phyloP scores from a whole-genome alignment of 371 early-diverging fungal species.

The Actinomortierella wolfii region DNA sequence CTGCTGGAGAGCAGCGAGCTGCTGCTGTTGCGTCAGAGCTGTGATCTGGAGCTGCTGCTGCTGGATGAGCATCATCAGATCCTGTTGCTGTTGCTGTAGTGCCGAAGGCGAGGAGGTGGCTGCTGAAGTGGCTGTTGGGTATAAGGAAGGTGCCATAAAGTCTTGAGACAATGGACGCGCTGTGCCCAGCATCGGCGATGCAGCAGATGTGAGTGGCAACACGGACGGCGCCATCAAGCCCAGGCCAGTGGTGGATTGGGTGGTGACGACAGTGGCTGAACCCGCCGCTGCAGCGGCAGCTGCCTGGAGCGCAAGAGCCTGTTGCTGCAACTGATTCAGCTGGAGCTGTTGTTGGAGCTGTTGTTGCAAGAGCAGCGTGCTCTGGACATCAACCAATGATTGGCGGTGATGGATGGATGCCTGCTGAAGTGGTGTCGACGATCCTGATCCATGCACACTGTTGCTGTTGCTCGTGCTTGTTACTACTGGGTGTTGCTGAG shows the following conservation, averaged over 20 bases:
- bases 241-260: not conserved
- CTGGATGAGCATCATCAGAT: conserved; percentile 43
- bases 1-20: conserved; percentile 23
- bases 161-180: not conserved
- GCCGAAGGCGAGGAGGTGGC: conserved; percentile 18
- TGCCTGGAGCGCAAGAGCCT: conserved; percentile 2
- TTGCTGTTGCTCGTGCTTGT: too few relatives aligned
- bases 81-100: conserved; percentile 43
- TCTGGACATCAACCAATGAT: too few relatives aligned
- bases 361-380: not conserved
- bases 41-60: conserved; percentile 42
- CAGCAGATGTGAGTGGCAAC: not conserved
- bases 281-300: conserved; percentile 4
- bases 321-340: conserved; percentile 3
- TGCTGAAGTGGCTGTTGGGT: not conserved
- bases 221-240: not conserved
- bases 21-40: conserved; percentile 42
- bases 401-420: too few relatives aligned
- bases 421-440: too few relatives aligned
- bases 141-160: too few relatives aligned
- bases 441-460: too few relatives aligned
- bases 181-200: not conserved
- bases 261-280: not conserved
- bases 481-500: too few relatives aligned
- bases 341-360: conserved; percentile 13